These are phyloP conservation scores for Aspergillus sp. DNA, from an alignment of 2,329 filamentous ascomycete genomes.

Conservation along the genomic window DNA sequence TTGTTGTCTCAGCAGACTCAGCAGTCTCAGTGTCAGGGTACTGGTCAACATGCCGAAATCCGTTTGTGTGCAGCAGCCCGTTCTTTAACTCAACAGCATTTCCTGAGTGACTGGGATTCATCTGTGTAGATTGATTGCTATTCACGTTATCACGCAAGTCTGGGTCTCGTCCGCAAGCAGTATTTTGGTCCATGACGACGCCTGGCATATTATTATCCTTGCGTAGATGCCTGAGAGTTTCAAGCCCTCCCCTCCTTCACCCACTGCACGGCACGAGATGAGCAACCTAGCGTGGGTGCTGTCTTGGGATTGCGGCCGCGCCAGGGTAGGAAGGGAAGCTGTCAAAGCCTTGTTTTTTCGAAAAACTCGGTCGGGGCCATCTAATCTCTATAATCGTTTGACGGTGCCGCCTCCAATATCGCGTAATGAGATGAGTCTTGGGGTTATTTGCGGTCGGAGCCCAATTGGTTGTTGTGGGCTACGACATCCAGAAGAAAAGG, in stretches of 20 bases:
- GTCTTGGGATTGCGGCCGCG: conserved; percentile 17
- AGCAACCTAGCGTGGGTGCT: conserved; percentile 20
- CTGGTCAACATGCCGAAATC: conserved; percentile 16
- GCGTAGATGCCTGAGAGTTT: conserved; percentile 12
- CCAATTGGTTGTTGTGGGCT: background rate
- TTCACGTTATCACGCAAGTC: conserved; percentile 26
- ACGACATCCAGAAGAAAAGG: background rate
- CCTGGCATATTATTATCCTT: conserved; percentile 40
- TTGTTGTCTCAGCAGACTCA: conserved; percentile 5
- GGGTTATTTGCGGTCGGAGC: background rate
- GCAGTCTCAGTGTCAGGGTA: conserved; percentile 12
- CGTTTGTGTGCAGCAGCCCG: conserved; percentile 29
- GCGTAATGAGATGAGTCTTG: background rate
- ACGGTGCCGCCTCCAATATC: background rate
- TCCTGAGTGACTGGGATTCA: conserved; percentile 16
- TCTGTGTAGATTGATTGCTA: conserved; percentile 19
- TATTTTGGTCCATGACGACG: conserved; percentile 43
- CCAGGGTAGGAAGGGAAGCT: conserved; percentile 28
- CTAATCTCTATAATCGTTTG: background rate
- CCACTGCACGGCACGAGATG: conserved; percentile 28
- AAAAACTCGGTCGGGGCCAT: background rate
- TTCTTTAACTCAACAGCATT: conserved; percentile 22
- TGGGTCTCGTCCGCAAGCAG: conserved; percentile 27
- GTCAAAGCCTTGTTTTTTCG: conserved; percentile 14
- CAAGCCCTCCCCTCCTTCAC: conserved; percentile 30